Percentiles rank a stretch among this genome's conserved stretches.
phyloP scores from a whole-genome alignment of 768 basidiomycete species.

The Termitomyces sp. region DNA sequence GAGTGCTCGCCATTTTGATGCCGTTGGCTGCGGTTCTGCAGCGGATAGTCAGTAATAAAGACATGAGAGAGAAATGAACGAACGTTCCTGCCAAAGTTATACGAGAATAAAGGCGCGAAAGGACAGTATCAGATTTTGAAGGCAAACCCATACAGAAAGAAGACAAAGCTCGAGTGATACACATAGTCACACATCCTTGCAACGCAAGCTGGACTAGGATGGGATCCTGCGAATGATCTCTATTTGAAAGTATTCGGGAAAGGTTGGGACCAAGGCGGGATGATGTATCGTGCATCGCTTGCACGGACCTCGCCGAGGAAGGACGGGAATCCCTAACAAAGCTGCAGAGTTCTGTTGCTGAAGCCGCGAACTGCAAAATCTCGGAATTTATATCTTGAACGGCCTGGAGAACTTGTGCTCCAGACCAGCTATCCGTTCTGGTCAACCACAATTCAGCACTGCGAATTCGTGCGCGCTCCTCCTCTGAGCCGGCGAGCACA shows the following conservation, averaged over 20 bases:
- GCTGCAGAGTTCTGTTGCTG: constrained; percentile 62
- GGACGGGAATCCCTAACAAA: constrained; percentile 38
- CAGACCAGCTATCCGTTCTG: constrained; percentile 70
- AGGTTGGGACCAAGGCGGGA: constrained; percentile 60
- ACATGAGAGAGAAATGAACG: not conserved
- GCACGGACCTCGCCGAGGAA: constrained; percentile 33
- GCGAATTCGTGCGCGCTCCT: constrained; percentile 52
- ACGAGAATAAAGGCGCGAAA: constrained; percentile 55
- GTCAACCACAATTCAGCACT: constrained; percentile 66
- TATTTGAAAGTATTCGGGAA: constrained; percentile 50
- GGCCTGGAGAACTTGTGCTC: constrained; percentile 72
- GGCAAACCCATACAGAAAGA: constrained; percentile 74
- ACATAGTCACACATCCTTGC: constrained; percentile 64
- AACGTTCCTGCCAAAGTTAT: constrained; percentile 49
- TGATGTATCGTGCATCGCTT: constrained; percentile 54
- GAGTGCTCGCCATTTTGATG: constrained; percentile 71
- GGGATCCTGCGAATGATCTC: constrained; percentile 72
- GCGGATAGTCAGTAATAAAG: constrained; percentile 6
- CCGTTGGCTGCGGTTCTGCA: constrained; percentile 70
- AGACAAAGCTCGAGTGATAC: constrained; percentile 60
- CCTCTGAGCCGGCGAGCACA: constrained; percentile 25
- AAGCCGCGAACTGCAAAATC: constrained; percentile 74
- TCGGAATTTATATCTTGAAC: constrained; percentile 78
- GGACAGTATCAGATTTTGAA: constrained; percentile 58
- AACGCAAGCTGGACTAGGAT: constrained; percentile 72